A percentile compares a stretch with the other conserved stretches of the same genome.
Conservation (phyloP, 176 grass and related monocot species). For the Canna indica region DNA sequence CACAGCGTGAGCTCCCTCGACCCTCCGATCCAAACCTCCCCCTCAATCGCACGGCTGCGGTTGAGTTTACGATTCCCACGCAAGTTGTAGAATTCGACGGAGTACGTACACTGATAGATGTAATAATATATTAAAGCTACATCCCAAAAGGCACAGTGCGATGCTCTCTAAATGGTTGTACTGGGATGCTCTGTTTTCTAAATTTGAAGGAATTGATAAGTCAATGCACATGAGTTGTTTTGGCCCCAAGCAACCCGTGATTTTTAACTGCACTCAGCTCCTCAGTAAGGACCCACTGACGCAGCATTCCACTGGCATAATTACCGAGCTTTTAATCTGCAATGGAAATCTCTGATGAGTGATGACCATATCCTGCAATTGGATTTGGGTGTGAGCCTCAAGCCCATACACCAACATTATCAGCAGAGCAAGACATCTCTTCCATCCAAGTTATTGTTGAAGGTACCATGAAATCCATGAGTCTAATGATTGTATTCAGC, state of each 20-base stretch:
- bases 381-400: neutral
- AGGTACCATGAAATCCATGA: neutral
- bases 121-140: neutral
- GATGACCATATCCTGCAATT: neutral
- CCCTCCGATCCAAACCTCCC: neutral
- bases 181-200: neutral
- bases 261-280: neutral
- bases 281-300: neutral
- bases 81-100: neutral
- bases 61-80: neutral
- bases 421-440: neutral
- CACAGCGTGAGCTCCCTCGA: too few species aligned
- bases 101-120: neutral
- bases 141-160: neutral
- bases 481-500: neutral
- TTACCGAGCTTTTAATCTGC: neutral
- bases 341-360: neutral
- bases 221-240: constrained; percentile 1
- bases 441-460: neutral
- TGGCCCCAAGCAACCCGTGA: neutral
- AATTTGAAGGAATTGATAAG: constrained; percentile 2
- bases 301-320: neutral
- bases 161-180: neutral
- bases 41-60: neutral
- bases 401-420: neutral